Conservation (phyloP, 129 eudicot species). For the Oenanthe sinensis region DNA sequence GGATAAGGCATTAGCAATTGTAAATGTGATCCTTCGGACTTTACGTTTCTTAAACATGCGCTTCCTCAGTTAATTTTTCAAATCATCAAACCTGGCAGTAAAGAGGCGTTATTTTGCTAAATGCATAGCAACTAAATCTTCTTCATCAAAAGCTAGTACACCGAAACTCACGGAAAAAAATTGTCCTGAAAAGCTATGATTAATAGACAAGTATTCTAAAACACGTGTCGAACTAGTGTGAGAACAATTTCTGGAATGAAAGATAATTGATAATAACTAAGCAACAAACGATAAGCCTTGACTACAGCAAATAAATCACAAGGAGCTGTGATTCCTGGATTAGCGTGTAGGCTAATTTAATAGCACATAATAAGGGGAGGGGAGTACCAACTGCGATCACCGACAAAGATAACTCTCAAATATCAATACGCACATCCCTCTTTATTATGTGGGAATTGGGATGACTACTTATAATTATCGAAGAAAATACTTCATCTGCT, state of each 20-base stretch:
- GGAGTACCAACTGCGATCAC: no score
- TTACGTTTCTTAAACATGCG: slow-evolving; percentile 87
- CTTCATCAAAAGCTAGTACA: neutral
- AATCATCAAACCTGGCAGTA: slow-evolving; percentile 63
- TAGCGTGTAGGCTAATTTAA: no score
- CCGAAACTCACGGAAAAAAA: neutral
- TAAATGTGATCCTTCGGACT: slow-evolving; percentile 62
- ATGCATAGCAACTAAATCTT: neutral
- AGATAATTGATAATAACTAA: neutral
- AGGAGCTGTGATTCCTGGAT: no score
- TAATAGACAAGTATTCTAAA: neutral
- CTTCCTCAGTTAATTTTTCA: slow-evolving; percentile 77
- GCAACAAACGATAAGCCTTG: no score
- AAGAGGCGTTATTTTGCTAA: neutral
- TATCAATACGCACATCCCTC: neutral
- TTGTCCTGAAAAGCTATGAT: neutral
- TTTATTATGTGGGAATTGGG: neutral
- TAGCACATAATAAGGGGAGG: no score
- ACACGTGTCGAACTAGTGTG: neutral
- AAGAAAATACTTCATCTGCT: neutral
- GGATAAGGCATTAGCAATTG: slow-evolving; percentile 62
- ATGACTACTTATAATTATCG: neutral
- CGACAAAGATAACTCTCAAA: neutral
- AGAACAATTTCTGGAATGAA: neutral
- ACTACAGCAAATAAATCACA: no score